A percentile compares a stretch with the other conserved stretches of the same genome.
Evolutionary conservation across 2,329 filamentous ascomycete species (phyloP).

Genomic region (Bipolaris oryzae): DNA sequence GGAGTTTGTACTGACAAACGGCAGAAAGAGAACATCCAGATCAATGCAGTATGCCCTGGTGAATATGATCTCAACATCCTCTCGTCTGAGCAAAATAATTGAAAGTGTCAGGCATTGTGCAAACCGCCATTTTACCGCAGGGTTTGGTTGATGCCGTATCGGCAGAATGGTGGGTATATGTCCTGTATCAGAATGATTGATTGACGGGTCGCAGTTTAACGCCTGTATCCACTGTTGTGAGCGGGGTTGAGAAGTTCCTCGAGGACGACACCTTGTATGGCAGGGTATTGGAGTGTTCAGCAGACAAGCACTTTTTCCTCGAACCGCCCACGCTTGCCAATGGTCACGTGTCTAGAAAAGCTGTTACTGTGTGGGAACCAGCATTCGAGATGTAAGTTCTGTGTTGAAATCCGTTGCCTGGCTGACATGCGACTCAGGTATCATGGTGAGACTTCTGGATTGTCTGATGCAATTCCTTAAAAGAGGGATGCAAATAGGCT

Average conservation of each 20-base stretch:
- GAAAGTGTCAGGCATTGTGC: conserved; percentile 49
- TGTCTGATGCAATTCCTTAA: conserved; percentile 47
- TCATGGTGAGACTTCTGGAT: conserved; percentile 52
- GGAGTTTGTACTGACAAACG: conserved; percentile 3
- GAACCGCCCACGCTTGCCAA: conserved; percentile 49
- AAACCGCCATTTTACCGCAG: conserved; percentile 46
- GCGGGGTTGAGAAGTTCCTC: conserved; percentile 55
- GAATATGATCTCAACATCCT: background rate
- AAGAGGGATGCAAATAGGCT: background rate
- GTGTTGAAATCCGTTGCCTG: background rate
- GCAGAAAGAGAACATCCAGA: conserved; percentile 55
- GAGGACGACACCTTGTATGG: conserved; percentile 54
- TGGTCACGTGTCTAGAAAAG: conserved; percentile 51
- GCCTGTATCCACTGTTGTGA: conserved; percentile 51
- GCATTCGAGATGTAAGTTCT: conserved; percentile 50
- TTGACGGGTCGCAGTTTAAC: conserved; percentile 34
- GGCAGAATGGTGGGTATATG: conserved; percentile 23
- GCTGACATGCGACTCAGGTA: conserved; percentile 23
- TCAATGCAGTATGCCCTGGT: conserved; percentile 57
- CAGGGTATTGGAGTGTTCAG: conserved; percentile 54
- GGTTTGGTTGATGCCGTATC: conserved; percentile 39
- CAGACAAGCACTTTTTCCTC: conserved; percentile 50
- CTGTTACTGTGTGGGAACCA: conserved; percentile 57
- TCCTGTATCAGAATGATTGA: background rate
- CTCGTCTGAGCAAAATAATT: background rate